Percentiles rank a stretch among this genome's conserved stretches.
Conservation (phyloP, 176 grass and related monocot species). For the Ensete glaucum region DNA sequence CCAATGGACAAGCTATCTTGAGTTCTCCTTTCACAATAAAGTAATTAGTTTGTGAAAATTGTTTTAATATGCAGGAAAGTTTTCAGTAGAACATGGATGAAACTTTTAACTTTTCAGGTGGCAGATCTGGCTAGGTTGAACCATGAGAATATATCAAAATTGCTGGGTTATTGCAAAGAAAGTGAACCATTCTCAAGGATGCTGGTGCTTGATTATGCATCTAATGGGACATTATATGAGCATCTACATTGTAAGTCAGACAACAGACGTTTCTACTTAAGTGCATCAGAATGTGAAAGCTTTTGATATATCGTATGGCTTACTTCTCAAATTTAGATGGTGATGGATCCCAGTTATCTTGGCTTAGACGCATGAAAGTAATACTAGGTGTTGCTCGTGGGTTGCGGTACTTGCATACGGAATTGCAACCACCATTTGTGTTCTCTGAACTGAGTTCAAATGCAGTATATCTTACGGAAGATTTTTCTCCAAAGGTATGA, state of each 20-base stretch:
- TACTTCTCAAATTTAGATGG: constrained; percentile 43
- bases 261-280: neutral
- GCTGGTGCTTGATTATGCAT: constrained; percentile 85
- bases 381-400: constrained; percentile 77
- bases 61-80: neutral
- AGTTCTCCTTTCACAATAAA: constrained; percentile 80
- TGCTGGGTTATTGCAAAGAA: constrained; percentile 89
- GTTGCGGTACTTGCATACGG: constrained; percentile 71
- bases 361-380: constrained; percentile 93
- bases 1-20: constrained; percentile 77
- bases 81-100: constrained; percentile 3
- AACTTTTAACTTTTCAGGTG: constrained; percentile 36
- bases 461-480: constrained; percentile 70
- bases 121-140: constrained; percentile 71
- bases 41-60: constrained; percentile 20
- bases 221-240: constrained; percentile 87
- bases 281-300: neutral
- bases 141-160: constrained; percentile 76
- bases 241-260: constrained; percentile 70
- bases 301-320: neutral
- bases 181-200: constrained; percentile 84
- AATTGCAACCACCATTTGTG: constrained; percentile 58
- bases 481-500: constrained; percentile 78
- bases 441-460: constrained; percentile 69
- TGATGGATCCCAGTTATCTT: constrained; percentile 73